phyloP scores from a whole-genome alignment of 495 filamentous ascomycete species.

The Mytilinidion resinicola region DNA sequence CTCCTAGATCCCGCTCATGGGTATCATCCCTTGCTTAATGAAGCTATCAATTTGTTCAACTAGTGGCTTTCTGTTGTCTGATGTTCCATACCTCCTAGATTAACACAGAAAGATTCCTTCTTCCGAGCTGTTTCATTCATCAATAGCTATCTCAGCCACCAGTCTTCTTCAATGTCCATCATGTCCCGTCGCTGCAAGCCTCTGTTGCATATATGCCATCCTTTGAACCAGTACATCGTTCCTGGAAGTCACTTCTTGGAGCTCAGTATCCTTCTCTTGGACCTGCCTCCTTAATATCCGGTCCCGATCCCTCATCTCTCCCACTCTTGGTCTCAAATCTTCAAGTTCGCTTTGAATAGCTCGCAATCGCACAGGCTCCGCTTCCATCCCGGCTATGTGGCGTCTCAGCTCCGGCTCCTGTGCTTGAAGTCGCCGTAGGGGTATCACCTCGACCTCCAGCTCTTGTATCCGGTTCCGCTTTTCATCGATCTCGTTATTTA shows the following conservation, averaged over 20 bases:
- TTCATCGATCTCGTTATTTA: background rate
- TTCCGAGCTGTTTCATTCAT: too few species aligned
- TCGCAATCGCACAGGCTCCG: background rate
- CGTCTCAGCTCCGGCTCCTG: background rate
- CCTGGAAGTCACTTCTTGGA: background rate
- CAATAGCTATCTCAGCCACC: too few species aligned
- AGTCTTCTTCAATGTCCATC: too few species aligned
- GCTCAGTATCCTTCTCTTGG: background rate
- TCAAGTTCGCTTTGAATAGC: background rate
- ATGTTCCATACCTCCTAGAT: too few species aligned
- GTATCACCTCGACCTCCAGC: background rate
- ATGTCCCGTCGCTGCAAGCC: background rate
- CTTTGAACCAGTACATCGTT: background rate
- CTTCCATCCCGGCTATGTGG: background rate
- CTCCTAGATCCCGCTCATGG: too few species aligned
- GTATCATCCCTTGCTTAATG: too few species aligned
- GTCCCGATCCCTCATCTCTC: background rate
- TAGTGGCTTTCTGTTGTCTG: too few species aligned
- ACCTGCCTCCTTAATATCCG: background rate
- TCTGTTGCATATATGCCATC: slow-evolving; percentile 1
- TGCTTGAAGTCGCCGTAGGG: slow-evolving; percentile 1
- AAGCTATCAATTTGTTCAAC: too few species aligned
- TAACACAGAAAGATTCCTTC: too few species aligned
- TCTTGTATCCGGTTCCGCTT: background rate
- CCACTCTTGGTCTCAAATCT: background rate